A percentile compares a stretch with the other conserved stretches of the same genome.
Conservation (phyloP, 2,329 filamentous ascomycete species). For the Exophiala mesophila region DNA sequence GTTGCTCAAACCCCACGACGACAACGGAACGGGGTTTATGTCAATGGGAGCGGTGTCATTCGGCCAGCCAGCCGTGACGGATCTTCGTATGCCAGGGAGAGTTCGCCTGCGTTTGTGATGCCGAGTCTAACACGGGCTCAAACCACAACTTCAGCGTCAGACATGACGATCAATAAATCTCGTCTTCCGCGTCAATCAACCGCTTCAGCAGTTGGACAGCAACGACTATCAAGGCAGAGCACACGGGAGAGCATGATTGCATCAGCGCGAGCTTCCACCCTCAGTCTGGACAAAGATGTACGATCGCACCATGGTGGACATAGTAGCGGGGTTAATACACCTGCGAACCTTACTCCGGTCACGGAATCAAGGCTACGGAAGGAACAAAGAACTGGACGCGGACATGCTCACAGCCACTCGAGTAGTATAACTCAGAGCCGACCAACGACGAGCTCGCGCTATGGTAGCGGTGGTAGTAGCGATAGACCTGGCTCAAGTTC, state of each 20-base stretch:
- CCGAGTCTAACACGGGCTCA: slow-evolving; percentile 22
- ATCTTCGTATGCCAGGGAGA: slow-evolving; percentile 23
- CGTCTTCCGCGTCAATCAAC: slow-evolving; percentile 22
- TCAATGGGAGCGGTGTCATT: slow-evolving; percentile 23
- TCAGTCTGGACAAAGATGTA: slow-evolving; percentile 7
- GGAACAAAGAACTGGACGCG: slow-evolving; percentile 14
- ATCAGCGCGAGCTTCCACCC: slow-evolving; percentile 5
- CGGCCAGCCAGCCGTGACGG: slow-evolving; percentile 26
- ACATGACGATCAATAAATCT: slow-evolving; percentile 25
- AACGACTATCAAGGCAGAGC: slow-evolving; percentile 24
- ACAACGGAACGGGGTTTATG: slow-evolving; percentile 25
- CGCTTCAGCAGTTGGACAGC: slow-evolving; percentile 12
- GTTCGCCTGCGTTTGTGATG: slow-evolving; percentile 24
- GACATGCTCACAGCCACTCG: slow-evolving; percentile 5
- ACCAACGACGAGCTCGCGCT: neutral
- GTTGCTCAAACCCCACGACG: slow-evolving; percentile 25
- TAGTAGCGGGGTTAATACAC: slow-evolving; percentile 14
- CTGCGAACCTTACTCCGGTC: slow-evolving; percentile 20
- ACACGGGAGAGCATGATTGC: slow-evolving; percentile 25
- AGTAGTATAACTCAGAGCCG: slow-evolving; percentile 14
- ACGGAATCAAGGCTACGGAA: slow-evolving; percentile 17
- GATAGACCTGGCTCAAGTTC: slow-evolving; percentile 3
- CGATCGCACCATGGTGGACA: slow-evolving; percentile 9
- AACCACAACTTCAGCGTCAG: slow-evolving; percentile 20
- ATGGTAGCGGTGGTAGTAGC: neutral